Conservation (phyloP, 352 stramenopile genomes). For the Pythium sukuiense region DNA sequence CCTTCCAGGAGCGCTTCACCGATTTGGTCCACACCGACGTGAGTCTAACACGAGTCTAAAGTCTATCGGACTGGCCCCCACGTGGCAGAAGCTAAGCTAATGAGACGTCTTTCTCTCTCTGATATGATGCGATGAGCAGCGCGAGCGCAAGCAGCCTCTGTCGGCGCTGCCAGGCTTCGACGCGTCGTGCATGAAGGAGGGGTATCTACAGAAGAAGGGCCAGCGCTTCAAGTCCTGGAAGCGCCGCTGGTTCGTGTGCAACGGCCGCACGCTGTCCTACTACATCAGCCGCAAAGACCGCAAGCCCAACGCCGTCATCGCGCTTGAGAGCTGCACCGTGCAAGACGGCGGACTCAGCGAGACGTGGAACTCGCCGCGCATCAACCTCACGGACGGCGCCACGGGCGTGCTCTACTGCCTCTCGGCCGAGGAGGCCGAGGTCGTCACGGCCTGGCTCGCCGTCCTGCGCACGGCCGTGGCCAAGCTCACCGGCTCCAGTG, state of each 20-base stretch:
- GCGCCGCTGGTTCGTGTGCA: conserved; percentile 84
- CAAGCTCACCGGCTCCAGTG: conserved; percentile 17
- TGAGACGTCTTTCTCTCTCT: not conserved
- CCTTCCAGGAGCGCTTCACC: conserved; percentile 76
- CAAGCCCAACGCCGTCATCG: conserved; percentile 82
- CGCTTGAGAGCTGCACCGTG: conserved; percentile 75
- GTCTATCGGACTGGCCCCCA: not conserved
- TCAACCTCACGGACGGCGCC: conserved; percentile 77
- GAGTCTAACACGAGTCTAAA: not conserved
- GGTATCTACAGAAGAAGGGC: conserved; percentile 85
- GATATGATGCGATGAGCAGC: conserved; percentile 32
- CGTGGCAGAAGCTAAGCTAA: conserved; percentile 5
- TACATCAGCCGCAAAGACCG: conserved; percentile 81
- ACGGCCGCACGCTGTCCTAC: conserved; percentile 78
- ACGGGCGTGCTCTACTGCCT: conserved; percentile 84
- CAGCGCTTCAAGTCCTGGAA: conserved; percentile 83
- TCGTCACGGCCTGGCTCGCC: conserved; percentile 72
- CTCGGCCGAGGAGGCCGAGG: conserved; percentile 65
- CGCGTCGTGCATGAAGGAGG: conserved; percentile 74
- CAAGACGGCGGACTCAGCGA: conserved; percentile 81
- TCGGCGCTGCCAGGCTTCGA: conserved; percentile 53
- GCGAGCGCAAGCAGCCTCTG: conserved; percentile 57
- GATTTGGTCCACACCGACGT: conserved; percentile 76
- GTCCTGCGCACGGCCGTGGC: conserved; percentile 61
- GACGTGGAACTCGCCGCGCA: conserved; percentile 85